Evolutionary conservation across 495 filamentous ascomycete species (phyloP).

Genomic region (Penicillium canescens): DNA sequence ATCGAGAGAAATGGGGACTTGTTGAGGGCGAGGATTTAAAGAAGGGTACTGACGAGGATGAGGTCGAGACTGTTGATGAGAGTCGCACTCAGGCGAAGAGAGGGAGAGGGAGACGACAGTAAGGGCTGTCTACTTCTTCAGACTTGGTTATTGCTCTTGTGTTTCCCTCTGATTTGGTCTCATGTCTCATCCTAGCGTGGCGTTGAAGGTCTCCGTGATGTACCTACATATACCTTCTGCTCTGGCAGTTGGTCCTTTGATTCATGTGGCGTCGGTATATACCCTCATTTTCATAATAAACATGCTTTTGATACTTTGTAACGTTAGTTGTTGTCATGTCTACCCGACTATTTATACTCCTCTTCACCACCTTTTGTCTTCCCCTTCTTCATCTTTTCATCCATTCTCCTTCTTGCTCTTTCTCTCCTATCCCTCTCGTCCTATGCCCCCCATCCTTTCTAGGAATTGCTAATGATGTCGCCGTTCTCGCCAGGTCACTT

Average conservation of each 20-base stretch:
- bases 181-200: conserved; percentile 24
- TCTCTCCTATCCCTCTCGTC: too few relatives aligned
- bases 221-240: conserved; percentile 1
- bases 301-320: background rate
- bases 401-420: too few relatives aligned
- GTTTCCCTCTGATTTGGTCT: conserved; percentile 1
- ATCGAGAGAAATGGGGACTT: conserved; percentile 83
- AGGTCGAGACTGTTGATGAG: conserved; percentile 71
- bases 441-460: too few relatives aligned
- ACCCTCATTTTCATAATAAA: conserved; percentile 9
- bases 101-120: conserved; percentile 41
- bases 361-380: too few relatives aligned
- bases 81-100: conserved; percentile 75
- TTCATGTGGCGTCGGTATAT: conserved; percentile 11
- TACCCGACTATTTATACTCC: too few relatives aligned
- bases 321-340: too few relatives aligned
- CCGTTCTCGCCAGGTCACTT: too few relatives aligned
- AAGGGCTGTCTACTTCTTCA: conserved; percentile 1
- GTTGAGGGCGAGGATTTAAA: conserved; percentile 72
- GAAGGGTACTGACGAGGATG: conserved; percentile 91
- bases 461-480: too few relatives aligned
- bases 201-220: conserved; percentile 23
- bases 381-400: too few relatives aligned
- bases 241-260: conserved; percentile 1
- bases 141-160: background rate